A percentile compares a stretch with the other conserved stretches of the same genome.
Conservation (phyloP, 441 rosid genomes). For the Mallotus japonicus region DNA sequence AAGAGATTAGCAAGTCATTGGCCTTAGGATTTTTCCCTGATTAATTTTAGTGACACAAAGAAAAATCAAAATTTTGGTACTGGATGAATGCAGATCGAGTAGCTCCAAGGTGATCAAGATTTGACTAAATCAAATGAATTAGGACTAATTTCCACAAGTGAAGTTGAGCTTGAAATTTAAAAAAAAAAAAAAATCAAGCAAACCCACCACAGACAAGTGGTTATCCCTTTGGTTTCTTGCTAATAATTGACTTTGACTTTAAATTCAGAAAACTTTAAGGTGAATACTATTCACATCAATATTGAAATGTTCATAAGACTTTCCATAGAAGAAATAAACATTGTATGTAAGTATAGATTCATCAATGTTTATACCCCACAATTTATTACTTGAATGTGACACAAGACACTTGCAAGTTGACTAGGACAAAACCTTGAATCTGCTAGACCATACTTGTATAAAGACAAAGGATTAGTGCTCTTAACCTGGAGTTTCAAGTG, state of each 20-base stretch:
- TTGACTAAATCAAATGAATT: background rate
- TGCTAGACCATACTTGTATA: background rate
- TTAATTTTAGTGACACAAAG: background rate
- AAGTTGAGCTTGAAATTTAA: background rate
- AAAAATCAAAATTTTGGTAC: background rate
- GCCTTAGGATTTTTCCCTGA: background rate
- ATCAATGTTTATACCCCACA: background rate
- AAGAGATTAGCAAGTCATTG: background rate
- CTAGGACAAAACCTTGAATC: conserved; percentile 2
- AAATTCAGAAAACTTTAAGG: background rate
- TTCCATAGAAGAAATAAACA: background rate
- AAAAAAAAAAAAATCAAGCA: background rate
- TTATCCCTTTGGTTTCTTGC: background rate
- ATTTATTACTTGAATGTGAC: background rate
- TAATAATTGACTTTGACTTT: conserved; percentile 14
- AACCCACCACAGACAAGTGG: background rate
- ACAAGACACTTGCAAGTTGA: background rate
- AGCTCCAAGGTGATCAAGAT: background rate
- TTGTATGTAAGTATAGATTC: background rate
- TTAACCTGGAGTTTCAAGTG: background rate
- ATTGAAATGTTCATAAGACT: background rate
- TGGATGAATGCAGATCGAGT: background rate
- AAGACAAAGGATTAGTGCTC: background rate
- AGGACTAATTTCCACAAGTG: background rate
- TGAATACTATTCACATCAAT: background rate